Evolutionary conservation across 495 filamentous ascomycete species (phyloP), one percentile per base, ranked within the genome.

Genomic region (Hypoxylon cercidicola): DNA sequence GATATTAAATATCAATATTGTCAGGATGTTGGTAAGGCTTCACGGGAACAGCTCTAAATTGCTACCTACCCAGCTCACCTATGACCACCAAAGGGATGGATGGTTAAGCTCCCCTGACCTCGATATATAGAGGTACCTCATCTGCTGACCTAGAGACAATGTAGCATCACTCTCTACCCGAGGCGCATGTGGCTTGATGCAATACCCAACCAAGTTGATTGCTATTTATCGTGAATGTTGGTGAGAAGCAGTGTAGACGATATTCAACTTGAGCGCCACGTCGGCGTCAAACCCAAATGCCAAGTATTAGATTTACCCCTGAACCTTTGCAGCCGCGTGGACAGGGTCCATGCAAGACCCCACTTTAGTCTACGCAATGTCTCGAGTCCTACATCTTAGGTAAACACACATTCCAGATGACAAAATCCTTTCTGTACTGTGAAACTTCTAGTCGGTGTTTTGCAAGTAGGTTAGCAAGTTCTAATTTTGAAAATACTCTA

Each of bases 251-350:
- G 13, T 43, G 3, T 5, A 43, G 4, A 18, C 20, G 16, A 43
- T 15, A 40, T 40, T 16, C 37, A 40, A 40, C 8, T 15, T n/a
- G 4, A 19, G 21, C 37, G 44, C 50, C 56, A 66, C 46, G 45
- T 55, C 41, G 32, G 28, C 49, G 15, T 56, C 30, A 37, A 56
- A 19, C 50, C 53, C 30, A 18, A 32, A 39, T 47, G 54, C 41
- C 55, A 55, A 65, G 48, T 12, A 32, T 34, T 30, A 13, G n/a
- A 28, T 49, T 59, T 25, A 25, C 20, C 48, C 54, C 44, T 47
- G 47, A 55, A 68, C 58, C 64, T 59, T 55, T 62, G 64, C 30
- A 60, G 55, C 54, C 64, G 54, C 64, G 55, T 68, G 64, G 52
- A 53, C 41, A 58, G 49, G 43, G 59, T 18, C 59, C 34, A 39